Evolutionary conservation across 2,329 filamentous ascomycete species (phyloP).

Genomic region (Penicillium fuscoglaucum): DNA sequence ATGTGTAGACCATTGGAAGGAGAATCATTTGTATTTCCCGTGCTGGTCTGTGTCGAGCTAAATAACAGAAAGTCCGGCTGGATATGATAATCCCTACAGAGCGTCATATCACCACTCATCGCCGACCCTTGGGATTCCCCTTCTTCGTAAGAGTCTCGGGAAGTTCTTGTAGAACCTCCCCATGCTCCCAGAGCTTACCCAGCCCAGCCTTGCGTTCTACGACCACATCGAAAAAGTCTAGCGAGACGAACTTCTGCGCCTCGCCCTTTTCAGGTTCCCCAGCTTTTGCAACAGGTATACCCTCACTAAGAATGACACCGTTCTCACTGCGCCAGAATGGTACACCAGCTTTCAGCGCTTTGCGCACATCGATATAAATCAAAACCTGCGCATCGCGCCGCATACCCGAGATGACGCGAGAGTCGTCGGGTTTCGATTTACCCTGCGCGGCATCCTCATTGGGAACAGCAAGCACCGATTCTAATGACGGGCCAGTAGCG

Average conservation of each 20-base stretch:
- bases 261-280: conserved; percentile 52
- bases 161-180: conserved; percentile 55
- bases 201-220: conserved; percentile 71
- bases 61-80: not conserved
- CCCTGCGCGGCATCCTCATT: conserved; percentile 19
- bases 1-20: not conserved
- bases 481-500: conserved; percentile 66
- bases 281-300: conserved; percentile 34
- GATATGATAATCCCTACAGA: not conserved
- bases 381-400: conserved; percentile 72
- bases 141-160: conserved; percentile 46
- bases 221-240: conserved; percentile 71
- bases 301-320: conserved; percentile 66
- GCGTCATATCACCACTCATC: not conserved
- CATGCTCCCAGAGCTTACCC: conserved; percentile 64
- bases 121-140: conserved; percentile 32
- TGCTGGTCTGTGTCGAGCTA: not conserved
- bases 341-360: conserved; percentile 62
- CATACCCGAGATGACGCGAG: conserved; percentile 74
- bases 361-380: conserved; percentile 71
- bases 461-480: conserved; percentile 33
- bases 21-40: not conserved
- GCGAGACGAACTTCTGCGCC: conserved; percentile 59
- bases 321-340: conserved; percentile 80
- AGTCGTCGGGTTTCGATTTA: conserved; percentile 19